Conservation (phyloP, 1,139 yeast genomes). For the Candida mesenterica region DNA sequence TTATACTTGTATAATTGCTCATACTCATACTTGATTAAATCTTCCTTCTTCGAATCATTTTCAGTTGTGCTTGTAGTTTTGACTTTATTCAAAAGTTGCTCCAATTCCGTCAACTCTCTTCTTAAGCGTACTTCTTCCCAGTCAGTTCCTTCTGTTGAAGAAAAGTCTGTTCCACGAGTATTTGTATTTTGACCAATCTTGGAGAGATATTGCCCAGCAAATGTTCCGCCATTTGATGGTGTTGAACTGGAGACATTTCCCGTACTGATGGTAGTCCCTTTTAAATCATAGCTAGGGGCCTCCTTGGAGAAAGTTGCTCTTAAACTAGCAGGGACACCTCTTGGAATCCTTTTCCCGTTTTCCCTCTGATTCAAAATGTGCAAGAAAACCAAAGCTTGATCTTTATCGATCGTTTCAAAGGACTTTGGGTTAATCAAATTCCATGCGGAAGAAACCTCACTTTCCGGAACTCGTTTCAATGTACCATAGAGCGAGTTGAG, state of each 20-base stretch:
- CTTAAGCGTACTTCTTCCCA: conserved; percentile 88
- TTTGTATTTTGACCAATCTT: conserved; percentile 45
- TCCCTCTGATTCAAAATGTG: conserved; percentile 91
- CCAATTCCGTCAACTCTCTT: conserved; percentile 75
- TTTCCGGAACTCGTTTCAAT: conserved; percentile 69
- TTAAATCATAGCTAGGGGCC: conserved; percentile 70
- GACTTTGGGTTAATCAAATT: conserved; percentile 89
- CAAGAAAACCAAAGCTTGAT: conserved; percentile 83
- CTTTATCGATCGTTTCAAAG: conserved; percentile 85
- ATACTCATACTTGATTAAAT: conserved; percentile 62
- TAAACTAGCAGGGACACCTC: conserved; percentile 91
- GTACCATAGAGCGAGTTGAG: conserved; percentile 67
- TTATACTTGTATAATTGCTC: conserved; percentile 81
- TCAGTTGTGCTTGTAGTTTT: conserved; percentile 31
- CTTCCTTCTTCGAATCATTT: conserved; percentile 15
- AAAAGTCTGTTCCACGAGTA: conserved; percentile 71
- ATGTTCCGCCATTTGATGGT: conserved; percentile 23
- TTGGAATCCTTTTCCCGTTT: conserved; percentile 82
- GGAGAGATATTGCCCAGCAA: conserved; percentile 40
- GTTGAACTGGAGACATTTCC: conserved; percentile 1
- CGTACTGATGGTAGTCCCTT: conserved; percentile 26
- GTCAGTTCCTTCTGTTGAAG: conserved; percentile 69
- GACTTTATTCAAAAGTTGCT: conserved; percentile 57
- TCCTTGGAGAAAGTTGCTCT: conserved; percentile 91
- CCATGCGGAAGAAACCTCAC: conserved; percentile 94